Evolutionary conservation across 1,284 basidiomycete genomes (phyloP), one percentile per base, ranked within the genome.

Genomic region (Ustilago tritici): DNA sequence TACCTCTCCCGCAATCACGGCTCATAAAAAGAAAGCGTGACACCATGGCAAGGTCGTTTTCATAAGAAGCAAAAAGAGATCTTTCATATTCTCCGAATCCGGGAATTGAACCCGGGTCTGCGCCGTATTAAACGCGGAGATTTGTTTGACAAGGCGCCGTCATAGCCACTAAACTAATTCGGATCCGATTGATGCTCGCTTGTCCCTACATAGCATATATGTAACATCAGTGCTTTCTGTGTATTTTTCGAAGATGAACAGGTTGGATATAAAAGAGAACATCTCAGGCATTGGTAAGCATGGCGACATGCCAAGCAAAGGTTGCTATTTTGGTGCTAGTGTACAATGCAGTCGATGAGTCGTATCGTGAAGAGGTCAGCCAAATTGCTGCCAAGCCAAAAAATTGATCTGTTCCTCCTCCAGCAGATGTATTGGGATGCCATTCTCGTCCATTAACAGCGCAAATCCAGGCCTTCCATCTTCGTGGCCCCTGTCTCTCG

Each of bases 31-130:
- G 23, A 2, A 23, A 23, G 23, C 2, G 23, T 2, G 23, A 23
- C 23, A 23, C 2, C 23, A 23, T 23, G 23, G 23, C 23, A 23
- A 23, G 23, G 23, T 23, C 23, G 23, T 23, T 23, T 23, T 23
- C 23, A 23, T 23, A 65, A 54, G 32, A 47, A 17, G 54, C 46
- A 38, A 49, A 50, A 41, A 70, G 46, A 47, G 54, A 61, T 41
- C 40, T n/a, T n/a, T 41, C 17, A 49, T 19, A 49, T 23, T 32
- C 75, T 77, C 75, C 75, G 66, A 77, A 77, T 77, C 75, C 75
- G 70, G 75, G 75, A 73, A 77, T 77, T 73, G 75, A 77, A 77
- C 75, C 70, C 75, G 75, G 75, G 70, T 77, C 75, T 77, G 75
- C 75, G 70, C 75, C 74, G 74, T 65, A 53, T 53, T 57, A 63